Conservation (phyloP, 306 rosid species). For the Fragaria ananassa region DNA sequence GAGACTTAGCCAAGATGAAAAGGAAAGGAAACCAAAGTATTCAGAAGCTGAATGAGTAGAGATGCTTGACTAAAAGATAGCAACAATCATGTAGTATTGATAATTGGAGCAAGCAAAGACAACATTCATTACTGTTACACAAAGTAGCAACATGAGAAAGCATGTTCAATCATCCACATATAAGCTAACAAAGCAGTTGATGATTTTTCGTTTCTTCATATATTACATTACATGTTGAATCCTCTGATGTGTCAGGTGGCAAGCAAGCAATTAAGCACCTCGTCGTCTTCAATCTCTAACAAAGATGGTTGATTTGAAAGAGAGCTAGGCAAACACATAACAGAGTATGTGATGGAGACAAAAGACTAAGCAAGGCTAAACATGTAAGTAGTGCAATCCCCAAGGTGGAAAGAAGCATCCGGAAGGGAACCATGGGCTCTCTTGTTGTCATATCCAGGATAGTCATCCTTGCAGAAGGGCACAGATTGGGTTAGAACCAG, state of each 20-base stretch:
- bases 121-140: no score
- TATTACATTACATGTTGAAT: neutral
- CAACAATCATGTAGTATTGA: no score
- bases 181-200: neutral
- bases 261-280: neutral
- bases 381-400: constrained; percentile 59
- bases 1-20: no score
- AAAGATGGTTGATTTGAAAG: neutral
- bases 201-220: neutral
- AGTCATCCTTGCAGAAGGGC: constrained; percentile 50
- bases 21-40: no score
- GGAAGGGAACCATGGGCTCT: constrained; percentile 59
- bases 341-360: neutral
- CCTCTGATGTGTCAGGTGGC: neutral
- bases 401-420: constrained; percentile 49
- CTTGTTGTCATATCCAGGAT: constrained; percentile 74
- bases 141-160: no score
- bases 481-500: constrained; percentile 36
- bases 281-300: neutral
- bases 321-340: no score
- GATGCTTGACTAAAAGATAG: no score
- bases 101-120: no score
- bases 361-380: constrained; percentile 38
- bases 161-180: neutral
- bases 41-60: no score